Evolutionary conservation across 495 filamentous ascomycete species (phyloP).

Genomic region (Neurospora sp.): DNA sequence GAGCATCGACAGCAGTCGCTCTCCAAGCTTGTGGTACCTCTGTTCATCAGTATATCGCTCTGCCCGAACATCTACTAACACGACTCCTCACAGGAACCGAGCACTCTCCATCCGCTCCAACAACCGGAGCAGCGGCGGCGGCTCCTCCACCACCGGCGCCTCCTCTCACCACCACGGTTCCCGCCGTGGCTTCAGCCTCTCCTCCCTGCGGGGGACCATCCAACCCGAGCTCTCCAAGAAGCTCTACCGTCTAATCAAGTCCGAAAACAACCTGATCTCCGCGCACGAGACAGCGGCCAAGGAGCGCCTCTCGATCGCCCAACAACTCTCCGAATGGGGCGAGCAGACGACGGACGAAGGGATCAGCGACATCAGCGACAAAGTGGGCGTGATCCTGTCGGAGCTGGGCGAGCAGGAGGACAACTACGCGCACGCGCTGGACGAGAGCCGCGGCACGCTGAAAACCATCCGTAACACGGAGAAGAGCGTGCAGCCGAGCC

Average conservation of each 20-base stretch:
- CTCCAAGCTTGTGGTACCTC: constrained; percentile 16
- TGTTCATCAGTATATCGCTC: neutral
- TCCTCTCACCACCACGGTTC: constrained; percentile 31
- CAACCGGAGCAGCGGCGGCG: constrained; percentile 14
- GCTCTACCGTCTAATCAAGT: constrained; percentile 85
- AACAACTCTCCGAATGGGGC: constrained; percentile 94
- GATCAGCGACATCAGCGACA: constrained; percentile 82
- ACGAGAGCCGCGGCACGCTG: constrained; percentile 67
- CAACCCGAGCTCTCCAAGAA: constrained; percentile 78
- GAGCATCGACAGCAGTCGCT: constrained; percentile 14
- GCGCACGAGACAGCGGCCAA: constrained; percentile 73
- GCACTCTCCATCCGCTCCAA: constrained; percentile 36
- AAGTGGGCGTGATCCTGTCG: constrained; percentile 79
- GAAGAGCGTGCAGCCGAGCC: constrained; percentile 78
- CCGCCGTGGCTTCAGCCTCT: constrained; percentile 61
- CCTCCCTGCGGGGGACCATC: constrained; percentile 67
- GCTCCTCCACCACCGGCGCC: constrained; percentile 29
- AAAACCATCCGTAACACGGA: constrained; percentile 93
- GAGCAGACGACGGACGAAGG: constrained; percentile 78
- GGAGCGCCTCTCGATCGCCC: constrained; percentile 71
- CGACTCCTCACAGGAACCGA: constrained; percentile 39
- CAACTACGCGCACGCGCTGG: constrained; percentile 70
- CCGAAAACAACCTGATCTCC: constrained; percentile 71
- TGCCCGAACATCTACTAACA: neutral
- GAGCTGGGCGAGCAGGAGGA: constrained; percentile 93